Evolutionary conservation across 2,329 filamentous ascomycete genomes (phyloP).

Genomic region (Pseudovirgaria hyperparasitica): DNA sequence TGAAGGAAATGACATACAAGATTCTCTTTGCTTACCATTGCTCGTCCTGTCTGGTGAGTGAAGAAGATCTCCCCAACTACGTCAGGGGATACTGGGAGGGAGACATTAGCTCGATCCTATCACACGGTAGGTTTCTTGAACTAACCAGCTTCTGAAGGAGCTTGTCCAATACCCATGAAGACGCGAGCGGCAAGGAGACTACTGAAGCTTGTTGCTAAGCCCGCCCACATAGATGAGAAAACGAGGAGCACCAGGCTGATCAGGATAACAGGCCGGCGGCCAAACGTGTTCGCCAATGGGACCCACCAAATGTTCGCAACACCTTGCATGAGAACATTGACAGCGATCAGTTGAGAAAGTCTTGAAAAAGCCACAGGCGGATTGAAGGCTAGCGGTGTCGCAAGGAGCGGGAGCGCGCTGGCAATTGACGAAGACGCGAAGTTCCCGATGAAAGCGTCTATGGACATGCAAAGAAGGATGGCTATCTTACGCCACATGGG

Average conservation of each 20-base stretch:
- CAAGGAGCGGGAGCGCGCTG: conserved; percentile 22
- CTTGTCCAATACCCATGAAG: conserved; percentile 25
- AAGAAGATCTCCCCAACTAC: conserved; percentile 31
- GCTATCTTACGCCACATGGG: conserved; percentile 21
- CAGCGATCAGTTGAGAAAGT: conserved; percentile 24
- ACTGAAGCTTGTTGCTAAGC: conserved; percentile 20
- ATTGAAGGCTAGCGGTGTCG: conserved; percentile 17
- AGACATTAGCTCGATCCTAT: too few relatives aligned
- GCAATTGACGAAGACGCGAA: conserved; percentile 23
- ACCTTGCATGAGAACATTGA: conserved; percentile 26
- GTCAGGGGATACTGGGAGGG: conserved; percentile 28
- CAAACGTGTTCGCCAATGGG: conserved; percentile 27
- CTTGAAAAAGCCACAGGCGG: conserved; percentile 17
- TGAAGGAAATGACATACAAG: not conserved
- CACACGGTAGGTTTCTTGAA: too few relatives aligned
- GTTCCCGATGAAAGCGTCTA: conserved; percentile 25
- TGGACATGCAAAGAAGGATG: conserved; percentile 23
- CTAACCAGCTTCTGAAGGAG: conserved; percentile 25
- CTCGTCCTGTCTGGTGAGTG: conserved; percentile 27
- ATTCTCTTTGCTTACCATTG: conserved; percentile 16
- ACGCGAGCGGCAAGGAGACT: conserved; percentile 25
- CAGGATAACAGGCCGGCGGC: conserved; percentile 25
- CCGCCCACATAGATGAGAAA: conserved; percentile 27
- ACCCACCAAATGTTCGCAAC: conserved; percentile 29
- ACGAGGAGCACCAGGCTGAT: conserved; percentile 20